Evolutionary conservation across 2,329 filamentous ascomycete genomes (phyloP), one percentile per base, ranked within the genome.

Genomic region (Didymella segeticola): DNA sequence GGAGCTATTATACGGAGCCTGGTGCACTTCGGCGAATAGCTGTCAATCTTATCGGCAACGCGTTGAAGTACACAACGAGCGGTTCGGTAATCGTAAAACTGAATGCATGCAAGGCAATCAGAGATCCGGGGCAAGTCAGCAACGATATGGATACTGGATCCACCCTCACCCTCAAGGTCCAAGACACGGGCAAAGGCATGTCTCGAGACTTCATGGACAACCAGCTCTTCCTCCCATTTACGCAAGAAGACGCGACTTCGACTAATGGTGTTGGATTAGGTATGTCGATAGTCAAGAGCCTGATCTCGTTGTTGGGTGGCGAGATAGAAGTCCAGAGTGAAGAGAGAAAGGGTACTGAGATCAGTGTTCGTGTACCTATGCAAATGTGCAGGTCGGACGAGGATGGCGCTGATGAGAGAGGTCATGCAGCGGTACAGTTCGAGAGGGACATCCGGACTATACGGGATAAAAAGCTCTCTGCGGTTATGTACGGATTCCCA

Each of bases 141-240:
- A 53, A 48, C 4, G 43, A 53, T 43, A 12, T 43, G 1, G 37
- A 19, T 3, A 31, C 37, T 3, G 31, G 30, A 8, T 38, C 31
- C 7, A 53, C 50, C 3, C n/a, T 53, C 3, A 47, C 22, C 31
- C 47, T 85, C 17, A 55, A 47, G 11, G 54, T 67, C 14, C 29
- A 46, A 25, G 64, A 68, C 39, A 60, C 63, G 2, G 64, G 64
- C 3, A 57, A 39, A 22, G 64, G 64, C 14, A 68, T 68, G 56
- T 56, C 51, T 4, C 23, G 43, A 22, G 57, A 63, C 6, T 68
- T 60, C 27, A 46, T 66, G 20, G 25, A 61, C 47, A 38, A 53
- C 20, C 43, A 56, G 5, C 45, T 67, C 3, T 67, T 58, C 25
- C 51, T 53, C 2, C 62, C 64, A 0, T 68, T 68, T 31, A 53